Evolutionary conservation across 768 basidiomycete genomes (phyloP).

Genomic region (Tylopilus intermedius): DNA sequence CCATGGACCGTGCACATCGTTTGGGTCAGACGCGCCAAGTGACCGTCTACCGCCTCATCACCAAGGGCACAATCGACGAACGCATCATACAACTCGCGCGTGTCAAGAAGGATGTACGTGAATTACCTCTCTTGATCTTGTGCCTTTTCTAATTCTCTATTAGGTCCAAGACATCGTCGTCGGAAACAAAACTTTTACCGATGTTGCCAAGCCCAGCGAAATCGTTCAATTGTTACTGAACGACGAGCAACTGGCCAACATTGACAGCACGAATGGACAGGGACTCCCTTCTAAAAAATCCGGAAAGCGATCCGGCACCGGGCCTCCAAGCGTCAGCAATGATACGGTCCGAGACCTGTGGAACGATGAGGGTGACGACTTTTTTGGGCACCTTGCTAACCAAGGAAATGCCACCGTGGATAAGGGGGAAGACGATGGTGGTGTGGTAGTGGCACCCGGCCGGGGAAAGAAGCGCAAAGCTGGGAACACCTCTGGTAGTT

Average conservation of each 20-base stretch:
- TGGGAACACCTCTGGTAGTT: conserved; percentile 13
- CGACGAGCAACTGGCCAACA: conserved; percentile 83
- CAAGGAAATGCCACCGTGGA: conserved; percentile 19
- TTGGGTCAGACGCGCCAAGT: conserved; percentile 96
- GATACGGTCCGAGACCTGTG: conserved; percentile 58
- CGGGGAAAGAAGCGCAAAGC: conserved; percentile 34
- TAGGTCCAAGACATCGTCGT: conserved; percentile 99
- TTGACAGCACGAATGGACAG: conserved; percentile 46
- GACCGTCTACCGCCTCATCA: conserved; percentile 92
- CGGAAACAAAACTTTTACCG: conserved; percentile 91
- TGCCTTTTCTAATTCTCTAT: conserved; percentile 1
- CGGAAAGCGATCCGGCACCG: conserved; percentile 32
- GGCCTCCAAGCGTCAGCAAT: conserved; percentile 32
- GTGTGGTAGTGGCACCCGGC: conserved; percentile 17
- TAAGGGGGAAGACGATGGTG: conserved; percentile 30
- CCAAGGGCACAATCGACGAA: conserved; percentile 92
- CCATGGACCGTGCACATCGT: conserved; percentile 97
- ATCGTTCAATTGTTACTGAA: conserved; percentile 93
- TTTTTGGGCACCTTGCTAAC: conserved; percentile 60
- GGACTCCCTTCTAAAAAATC: conserved; percentile 33
- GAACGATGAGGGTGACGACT: conserved; percentile 85
- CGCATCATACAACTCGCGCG: conserved; percentile 94
- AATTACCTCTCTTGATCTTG: not conserved
- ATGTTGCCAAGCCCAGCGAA: conserved; percentile 91
- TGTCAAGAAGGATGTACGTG: conserved; percentile 88